Evolutionary conservation across 352 stramenopile genomes (phyloP).

Genomic region (Peronospora destructor): DNA sequence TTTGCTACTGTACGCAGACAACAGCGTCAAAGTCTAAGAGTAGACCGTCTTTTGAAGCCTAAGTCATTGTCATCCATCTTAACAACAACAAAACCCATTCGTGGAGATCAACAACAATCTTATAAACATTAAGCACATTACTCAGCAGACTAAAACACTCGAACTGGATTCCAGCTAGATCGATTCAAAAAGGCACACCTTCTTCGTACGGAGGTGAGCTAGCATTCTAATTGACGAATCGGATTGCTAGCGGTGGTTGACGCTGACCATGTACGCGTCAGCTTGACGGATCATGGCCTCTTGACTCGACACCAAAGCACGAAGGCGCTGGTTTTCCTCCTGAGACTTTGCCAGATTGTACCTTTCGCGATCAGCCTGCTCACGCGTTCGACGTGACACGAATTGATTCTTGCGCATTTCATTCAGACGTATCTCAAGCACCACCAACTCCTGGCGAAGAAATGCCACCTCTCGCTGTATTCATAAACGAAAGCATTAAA

Average conservation of each 20-base stretch:
- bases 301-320: constrained; percentile 30
- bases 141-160: constrained; percentile 22
- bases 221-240: constrained; percentile 8
- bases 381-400: constrained; percentile 9
- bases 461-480: constrained; percentile 40
- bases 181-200: neutral
- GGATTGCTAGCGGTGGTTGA: constrained; percentile 10
- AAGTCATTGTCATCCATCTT: no score
- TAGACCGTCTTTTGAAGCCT: no score
- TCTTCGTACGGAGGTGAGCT: neutral
- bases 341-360: constrained; percentile 26
- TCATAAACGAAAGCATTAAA: constrained; percentile 2
- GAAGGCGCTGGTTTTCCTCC: constrained; percentile 42
- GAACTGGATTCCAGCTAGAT: constrained; percentile 5
- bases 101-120: constrained; percentile 9
- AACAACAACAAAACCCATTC: no score
- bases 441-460: constrained; percentile 29
- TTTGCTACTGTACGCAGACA: no score
- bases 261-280: constrained; percentile 24
- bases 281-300: constrained; percentile 39
- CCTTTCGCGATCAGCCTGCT: constrained; percentile 25
- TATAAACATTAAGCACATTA: constrained; percentile 24
- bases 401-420: constrained; percentile 21
- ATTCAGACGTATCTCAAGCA: constrained; percentile 34
- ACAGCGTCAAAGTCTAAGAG: no score